Evolutionary conservation across 2,329 filamentous ascomycete species (phyloP), one percentile per base, ranked within the genome.

Genomic region (Fusarium sublunatum): DNA sequence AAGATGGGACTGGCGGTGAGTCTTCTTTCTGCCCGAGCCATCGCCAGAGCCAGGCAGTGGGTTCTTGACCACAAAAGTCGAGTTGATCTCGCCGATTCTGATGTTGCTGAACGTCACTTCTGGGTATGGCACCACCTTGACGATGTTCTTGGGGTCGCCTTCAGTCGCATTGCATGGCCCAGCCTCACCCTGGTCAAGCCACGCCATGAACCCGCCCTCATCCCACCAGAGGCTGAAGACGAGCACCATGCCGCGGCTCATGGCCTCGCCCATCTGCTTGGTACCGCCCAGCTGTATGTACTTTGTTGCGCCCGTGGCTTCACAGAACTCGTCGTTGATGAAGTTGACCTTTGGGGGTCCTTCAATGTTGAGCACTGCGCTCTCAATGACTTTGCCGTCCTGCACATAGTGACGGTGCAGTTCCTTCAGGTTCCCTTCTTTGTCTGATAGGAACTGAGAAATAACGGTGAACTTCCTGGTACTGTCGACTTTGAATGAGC

Each of bases 31-130:
- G 15, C 9, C 35, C 35, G n/a, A 25, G 8, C 26, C 41, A n/a
- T n/a, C 13, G n/a, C 9, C 12, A 4, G 15, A 12, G 25, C 36
- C 43, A 43, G n/a, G 42, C 19, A 19, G 42, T 24, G 36, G 28
- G 7, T 25, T 29, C 5, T 6, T 34, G 7, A 36, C 7, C 4
- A 56, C 48, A 31, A 52, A 61, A 22, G 62, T 88, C 15, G 82
- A 83, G 5, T 81, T 83, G 67, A 88, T 83, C 64, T 88, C 83
- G n/a, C 86, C 86, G 79, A 83, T 85, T 67, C 80, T 81, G 65
- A 88, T 82, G 67, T 86, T 82, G 59, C 80, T 82, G 68, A 85
- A 88, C 2, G 75, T 80, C 5, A 88, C 82, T 12, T 76, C 76
- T 1, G 85, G 81, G 44, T 76, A 75, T 1, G 82, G 80, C 65